A percentile compares a stretch with the other conserved stretches of the same genome.
Conservation (phyloP, 768 basidiomycete species). For the Rhodosporidiobolus sp. region DNA sequence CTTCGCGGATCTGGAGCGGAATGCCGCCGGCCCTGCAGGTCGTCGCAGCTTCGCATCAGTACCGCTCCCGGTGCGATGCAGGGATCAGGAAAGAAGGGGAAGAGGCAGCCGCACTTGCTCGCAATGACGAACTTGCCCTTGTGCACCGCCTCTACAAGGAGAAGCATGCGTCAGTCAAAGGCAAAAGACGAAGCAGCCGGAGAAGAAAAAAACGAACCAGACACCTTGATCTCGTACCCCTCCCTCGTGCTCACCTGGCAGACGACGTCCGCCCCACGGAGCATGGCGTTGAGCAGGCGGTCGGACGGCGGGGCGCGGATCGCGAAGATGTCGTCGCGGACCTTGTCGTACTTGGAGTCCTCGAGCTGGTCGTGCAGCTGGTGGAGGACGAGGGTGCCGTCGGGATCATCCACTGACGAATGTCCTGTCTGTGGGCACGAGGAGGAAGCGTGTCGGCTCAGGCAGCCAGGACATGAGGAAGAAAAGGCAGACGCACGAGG, state of each 20-base stretch:
- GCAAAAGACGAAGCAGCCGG: no score
- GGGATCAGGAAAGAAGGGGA: no score
- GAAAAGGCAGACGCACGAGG: slow-evolving; percentile 37
- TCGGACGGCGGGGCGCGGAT: slow-evolving; percentile 67
- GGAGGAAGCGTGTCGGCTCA: no score
- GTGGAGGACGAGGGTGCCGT: slow-evolving; percentile 55
- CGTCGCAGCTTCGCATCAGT: slow-evolving; percentile 76
- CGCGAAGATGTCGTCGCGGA: slow-evolving; percentile 58
- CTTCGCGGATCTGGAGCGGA: slow-evolving; percentile 83
- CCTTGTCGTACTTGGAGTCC: background rate
- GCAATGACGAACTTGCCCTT: slow-evolving; percentile 83
- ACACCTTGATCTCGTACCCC: slow-evolving; percentile 96
- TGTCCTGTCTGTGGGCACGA: slow-evolving; percentile 57
- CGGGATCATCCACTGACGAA: slow-evolving; percentile 90
- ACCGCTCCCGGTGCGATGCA: slow-evolving; percentile 74
- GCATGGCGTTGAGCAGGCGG: slow-evolving; percentile 65
- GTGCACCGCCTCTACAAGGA: slow-evolving; percentile 92
- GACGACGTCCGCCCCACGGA: slow-evolving; percentile 84
- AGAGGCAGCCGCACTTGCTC: slow-evolving; percentile 82
- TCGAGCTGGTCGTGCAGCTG: slow-evolving; percentile 22
- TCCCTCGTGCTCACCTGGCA: slow-evolving; percentile 89
- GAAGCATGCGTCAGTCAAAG: no score
- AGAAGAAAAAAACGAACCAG: background rate
- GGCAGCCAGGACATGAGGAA: no score
- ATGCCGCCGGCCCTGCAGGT: slow-evolving; percentile 72